Evolutionary conservation across 768 basidiomycete species (phyloP).

Genomic region (Tylopilus balloui): DNA sequence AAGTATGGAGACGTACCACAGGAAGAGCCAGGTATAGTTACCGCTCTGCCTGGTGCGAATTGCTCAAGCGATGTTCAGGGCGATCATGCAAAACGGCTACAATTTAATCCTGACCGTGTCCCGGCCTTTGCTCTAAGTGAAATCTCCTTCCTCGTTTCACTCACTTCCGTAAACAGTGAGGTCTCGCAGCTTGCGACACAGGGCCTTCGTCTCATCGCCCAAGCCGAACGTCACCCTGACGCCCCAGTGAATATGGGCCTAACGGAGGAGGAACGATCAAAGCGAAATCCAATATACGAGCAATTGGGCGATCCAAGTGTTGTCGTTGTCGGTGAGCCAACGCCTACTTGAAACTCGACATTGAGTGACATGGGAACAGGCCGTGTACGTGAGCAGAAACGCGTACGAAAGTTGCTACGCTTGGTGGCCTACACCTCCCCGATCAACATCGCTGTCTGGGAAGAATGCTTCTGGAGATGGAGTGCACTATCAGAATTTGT

Average conservation of each 20-base stretch:
- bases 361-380: slow-evolving; percentile 38
- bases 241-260: slow-evolving; percentile 48
- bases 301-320: slow-evolving; percentile 74
- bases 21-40: slow-evolving; percentile 43
- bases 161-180: slow-evolving; percentile 64
- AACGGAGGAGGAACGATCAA: slow-evolving; percentile 59
- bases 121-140: slow-evolving; percentile 66
- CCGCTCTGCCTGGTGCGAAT: background rate
- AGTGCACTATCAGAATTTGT: slow-evolving; percentile 56
- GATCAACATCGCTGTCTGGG: slow-evolving; percentile 76
- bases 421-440: slow-evolving; percentile 58
- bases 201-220: slow-evolving; percentile 62
- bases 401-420: slow-evolving; percentile 67
- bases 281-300: slow-evolving; percentile 71
- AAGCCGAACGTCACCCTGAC: slow-evolving; percentile 59
- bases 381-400: slow-evolving; percentile 75
- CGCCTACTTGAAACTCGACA: background rate
- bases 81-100: slow-evolving; percentile 46
- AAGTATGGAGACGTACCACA: slow-evolving; percentile 51
- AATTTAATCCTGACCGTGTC: slow-evolving; percentile 47
- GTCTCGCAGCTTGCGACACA: slow-evolving; percentile 67
- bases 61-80: slow-evolving; percentile 28
- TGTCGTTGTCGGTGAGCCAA: slow-evolving; percentile 57
- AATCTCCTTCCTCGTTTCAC: slow-evolving; percentile 64
- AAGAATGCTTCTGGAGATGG: slow-evolving; percentile 80